phyloP scores from a whole-genome alignment of 2,329 filamentous ascomycete genomes.

The Pseudogymnoascus pannorum region DNA sequence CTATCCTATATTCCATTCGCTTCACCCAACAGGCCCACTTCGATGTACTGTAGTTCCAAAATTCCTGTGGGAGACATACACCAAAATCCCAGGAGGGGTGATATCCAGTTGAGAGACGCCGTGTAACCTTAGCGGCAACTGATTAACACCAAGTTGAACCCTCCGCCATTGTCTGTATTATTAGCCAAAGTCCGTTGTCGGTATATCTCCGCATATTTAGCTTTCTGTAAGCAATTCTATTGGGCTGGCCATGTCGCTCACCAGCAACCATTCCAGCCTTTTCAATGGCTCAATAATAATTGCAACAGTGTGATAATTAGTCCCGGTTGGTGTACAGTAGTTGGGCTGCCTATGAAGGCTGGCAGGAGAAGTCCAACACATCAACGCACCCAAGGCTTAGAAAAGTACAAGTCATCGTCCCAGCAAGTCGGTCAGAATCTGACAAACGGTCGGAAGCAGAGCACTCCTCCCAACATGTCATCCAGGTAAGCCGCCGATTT shows the following conservation, averaged over 20 bases:
- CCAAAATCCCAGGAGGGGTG: background rate
- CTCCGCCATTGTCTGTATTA: background rate
- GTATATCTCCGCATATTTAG: slow-evolving; percentile 4
- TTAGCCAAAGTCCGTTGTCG: slow-evolving; percentile 7
- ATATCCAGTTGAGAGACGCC: slow-evolving; percentile 2
- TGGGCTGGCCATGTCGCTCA: background rate
- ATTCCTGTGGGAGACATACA: slow-evolving; percentile 3
- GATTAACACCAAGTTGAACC: slow-evolving; percentile 1
- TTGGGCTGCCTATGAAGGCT: background rate
- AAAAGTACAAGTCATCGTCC: background rate
- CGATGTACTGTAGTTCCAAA: slow-evolving; percentile 4
- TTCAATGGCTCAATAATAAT: background rate
- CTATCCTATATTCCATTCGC: slow-evolving; percentile 7
- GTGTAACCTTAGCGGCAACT: background rate
- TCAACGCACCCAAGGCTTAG: background rate
- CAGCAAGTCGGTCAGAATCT: background rate
- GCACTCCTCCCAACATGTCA: background rate
- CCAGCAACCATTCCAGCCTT: background rate
- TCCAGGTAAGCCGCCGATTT: background rate
- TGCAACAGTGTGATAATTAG: slow-evolving; percentile 5
- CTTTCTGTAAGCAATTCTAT: slow-evolving; percentile 6
- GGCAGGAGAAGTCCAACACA: background rate
- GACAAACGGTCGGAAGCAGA: background rate
- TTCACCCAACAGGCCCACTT: background rate
- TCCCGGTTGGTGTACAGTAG: slow-evolving; percentile 3